Base-by-base conservation (phyloP, 2,329 filamentous ascomycete species). In the Curvularia verruculosa region DNA sequence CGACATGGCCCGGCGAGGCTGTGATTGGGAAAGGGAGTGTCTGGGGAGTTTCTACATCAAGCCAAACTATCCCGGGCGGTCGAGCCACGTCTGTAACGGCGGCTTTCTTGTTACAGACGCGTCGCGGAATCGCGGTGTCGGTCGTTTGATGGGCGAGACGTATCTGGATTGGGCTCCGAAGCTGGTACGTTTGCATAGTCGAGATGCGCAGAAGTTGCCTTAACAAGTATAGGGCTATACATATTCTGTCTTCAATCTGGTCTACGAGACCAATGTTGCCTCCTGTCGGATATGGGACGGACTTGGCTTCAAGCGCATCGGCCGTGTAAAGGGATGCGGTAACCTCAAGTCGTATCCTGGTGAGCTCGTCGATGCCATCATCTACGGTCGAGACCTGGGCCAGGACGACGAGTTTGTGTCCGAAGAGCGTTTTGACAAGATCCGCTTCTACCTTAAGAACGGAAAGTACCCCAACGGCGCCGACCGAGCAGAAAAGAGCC, bases 401-500 rank as follows among this genome's bases (percentile, higher is more conserved):
- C 78, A 78, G 36, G 89, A 91, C 69, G 91, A 95, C 74, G 91
- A 95, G 75, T 88, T 91, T 75, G 89, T 94, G 69, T 93, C 89
- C 77, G 93, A 97, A 82, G 93, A 97, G 80, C 91, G 95, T 67
- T 98, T 98, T 82, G 94, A 97, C 82, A 97, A 97, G 83, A 98
- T 98, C 75, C 90, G 93, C 72, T 98, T 91, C 82, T 98, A 98
- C 79, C 87, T 98, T 73, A 96, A 96, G 79, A 92, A 93, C 76
- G 89, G 89, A 72, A 92, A 93, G 77, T 98, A 99, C 77, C 95
- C 95, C 58, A 88, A 89, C 69, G 94, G 93, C 61, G 93, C 94
- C 73, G 92, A 97, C 81, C 87, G 94, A 57, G 93, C 93, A 55
- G 95, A 98, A 78, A 98, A 98, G 85, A 94, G 89, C 79, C 90